Conservation (phyloP, 179 eudicot genomes). For the Beta lomatogona region DNA sequence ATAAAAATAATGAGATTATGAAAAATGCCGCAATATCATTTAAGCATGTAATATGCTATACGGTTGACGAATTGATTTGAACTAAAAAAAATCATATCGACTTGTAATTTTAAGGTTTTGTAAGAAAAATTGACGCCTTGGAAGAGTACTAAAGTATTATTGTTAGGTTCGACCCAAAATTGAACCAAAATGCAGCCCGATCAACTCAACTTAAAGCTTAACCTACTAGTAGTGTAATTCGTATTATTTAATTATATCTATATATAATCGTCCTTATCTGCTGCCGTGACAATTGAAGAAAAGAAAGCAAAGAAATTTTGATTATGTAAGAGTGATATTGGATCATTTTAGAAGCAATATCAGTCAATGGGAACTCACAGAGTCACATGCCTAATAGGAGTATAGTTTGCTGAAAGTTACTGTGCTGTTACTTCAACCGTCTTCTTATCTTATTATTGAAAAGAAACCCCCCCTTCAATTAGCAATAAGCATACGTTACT, state of each 20-base stretch:
- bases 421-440: background rate
- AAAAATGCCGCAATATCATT: background rate
- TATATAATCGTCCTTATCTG: no score
- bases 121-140: background rate
- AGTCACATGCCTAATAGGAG: conserved; percentile 7
- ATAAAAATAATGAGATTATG: no score
- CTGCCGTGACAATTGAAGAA: background rate
- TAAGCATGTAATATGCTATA: no score
- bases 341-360: background rate
- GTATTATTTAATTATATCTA: background rate
- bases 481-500: background rate
- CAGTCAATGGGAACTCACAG: conserved; percentile 11
- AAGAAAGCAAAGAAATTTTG: background rate
- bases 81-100: background rate
- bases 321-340: background rate
- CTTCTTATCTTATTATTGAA: background rate
- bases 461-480: background rate
- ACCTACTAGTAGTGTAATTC: background rate
- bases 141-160: background rate
- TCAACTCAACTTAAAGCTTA: background rate
- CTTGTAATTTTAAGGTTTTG: background rate
- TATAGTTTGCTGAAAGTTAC: background rate
- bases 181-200: background rate
- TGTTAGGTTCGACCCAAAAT: no score
- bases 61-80: background rate